phyloP scores from a whole-genome alignment of 768 basidiomycete species.

The Amanita rimosa region DNA sequence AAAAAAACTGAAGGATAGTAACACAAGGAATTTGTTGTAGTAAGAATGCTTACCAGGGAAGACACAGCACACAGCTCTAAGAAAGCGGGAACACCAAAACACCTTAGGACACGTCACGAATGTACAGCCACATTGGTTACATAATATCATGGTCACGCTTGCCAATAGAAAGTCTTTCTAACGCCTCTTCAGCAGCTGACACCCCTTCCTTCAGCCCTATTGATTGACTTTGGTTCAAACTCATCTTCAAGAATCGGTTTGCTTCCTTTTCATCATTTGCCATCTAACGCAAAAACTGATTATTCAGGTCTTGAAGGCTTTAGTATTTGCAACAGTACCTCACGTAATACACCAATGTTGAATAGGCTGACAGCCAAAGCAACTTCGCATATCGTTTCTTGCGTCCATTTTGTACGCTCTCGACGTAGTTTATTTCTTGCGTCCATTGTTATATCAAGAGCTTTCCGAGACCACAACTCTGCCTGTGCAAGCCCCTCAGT shows the following conservation, averaged over 20 bases:
- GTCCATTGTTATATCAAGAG: slow-evolving; percentile 10
- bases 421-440: slow-evolving; percentile 16
- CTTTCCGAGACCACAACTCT: slow-evolving; percentile 52
- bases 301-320: background rate
- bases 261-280: slow-evolving; percentile 25
- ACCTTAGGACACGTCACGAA: slow-evolving; percentile 5
- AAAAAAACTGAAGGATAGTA: background rate
- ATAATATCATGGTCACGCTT: background rate
- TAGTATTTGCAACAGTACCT: slow-evolving; percentile 18
- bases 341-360: slow-evolving; percentile 46
- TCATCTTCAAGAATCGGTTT: slow-evolving; percentile 18
- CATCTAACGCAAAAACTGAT: slow-evolving; percentile 19
- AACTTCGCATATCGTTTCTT: slow-evolving; percentile 35
- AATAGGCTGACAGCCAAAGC: slow-evolving; percentile 48
- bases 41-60: background rate
- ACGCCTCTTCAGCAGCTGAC: slow-evolving; percentile 19
- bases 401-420: slow-evolving; percentile 14
- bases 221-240: slow-evolving; percentile 23
- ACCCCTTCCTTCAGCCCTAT: slow-evolving; percentile 25
- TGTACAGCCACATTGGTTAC: background rate
- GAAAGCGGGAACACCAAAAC: background rate
- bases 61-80: background rate
- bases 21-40: background rate
- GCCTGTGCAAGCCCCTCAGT: slow-evolving; percentile 31
- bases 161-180: slow-evolving; percentile 13